Evolutionary conservation across 1,284 basidiomycete genomes (phyloP), one percentile per base, ranked within the genome.

Genomic region (Pseudozyma pruni): DNA sequence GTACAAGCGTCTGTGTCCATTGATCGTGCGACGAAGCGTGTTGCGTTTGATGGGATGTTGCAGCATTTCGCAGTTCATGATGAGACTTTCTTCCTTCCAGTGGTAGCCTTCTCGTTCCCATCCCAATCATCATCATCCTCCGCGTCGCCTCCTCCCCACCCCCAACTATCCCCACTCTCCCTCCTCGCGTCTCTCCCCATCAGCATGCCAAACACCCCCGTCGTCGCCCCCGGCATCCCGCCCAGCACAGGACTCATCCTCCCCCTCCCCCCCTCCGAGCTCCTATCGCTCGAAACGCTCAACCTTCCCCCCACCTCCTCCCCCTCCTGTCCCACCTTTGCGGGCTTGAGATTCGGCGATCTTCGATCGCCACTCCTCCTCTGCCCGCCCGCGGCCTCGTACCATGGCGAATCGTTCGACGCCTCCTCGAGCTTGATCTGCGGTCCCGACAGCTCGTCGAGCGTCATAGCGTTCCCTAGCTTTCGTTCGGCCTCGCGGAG

Each of bases 401-500:
- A 50, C 67, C 60, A 63, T 20, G 55, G 31, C 42, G 56, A 46
- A 9, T 57, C 52, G 7, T 14, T 10, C 9, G 53, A 44, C 3
- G 40, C 32, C n/a, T 47, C 53, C 22, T 68, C 45, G 9, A 68
- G 31, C 20, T 41, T 29, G 27, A 68, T 68, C 19, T 25, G 63
- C 11, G 48, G 43, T 11, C 11, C 14, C 7, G 54, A 13, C 9
- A 72, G 39, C 2, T 72, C 69, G 14, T 72, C 69, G 14, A 72
- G 53, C 19, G 59, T 63, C 63, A 72, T 62, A 10, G 69, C 69
- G 20, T 58, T 66, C 19, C 69, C 69, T 10, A 72, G 39, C 17
- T 67, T 66, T 8, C 59, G 34, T n/a, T 72, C 69, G 0, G 63
- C 69, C 33, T 67, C 62, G 1, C 48, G 34, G 6, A 72, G 52